Conservation (phyloP, 768 basidiomycete genomes). For the Naematelia aurantialba region DNA sequence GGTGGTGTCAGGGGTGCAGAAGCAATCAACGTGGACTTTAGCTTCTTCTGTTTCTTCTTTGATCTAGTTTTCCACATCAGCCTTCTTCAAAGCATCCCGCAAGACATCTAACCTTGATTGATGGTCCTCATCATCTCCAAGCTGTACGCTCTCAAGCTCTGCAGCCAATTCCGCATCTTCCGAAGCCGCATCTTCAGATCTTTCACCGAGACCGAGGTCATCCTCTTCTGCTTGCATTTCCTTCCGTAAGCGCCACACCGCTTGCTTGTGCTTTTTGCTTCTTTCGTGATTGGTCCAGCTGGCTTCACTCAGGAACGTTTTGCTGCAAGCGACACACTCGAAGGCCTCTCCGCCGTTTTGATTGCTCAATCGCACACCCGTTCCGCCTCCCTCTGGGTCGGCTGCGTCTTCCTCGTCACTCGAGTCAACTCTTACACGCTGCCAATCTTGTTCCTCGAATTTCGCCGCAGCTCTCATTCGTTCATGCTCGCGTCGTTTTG, state of each 20-base stretch:
- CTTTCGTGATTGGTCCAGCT: slow-evolving; percentile 96
- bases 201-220: slow-evolving; percentile 58
- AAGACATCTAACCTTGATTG: slow-evolving; percentile 1
- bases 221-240: slow-evolving; percentile 75
- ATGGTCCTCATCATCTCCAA: not conserved
- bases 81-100: slow-evolving; percentile 19
- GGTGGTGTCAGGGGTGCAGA: not conserved
- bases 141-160: not conserved
- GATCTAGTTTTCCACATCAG: not conserved
- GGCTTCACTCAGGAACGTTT: slow-evolving; percentile 82
- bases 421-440: slow-evolving; percentile 55
- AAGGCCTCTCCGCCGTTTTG: slow-evolving; percentile 27
- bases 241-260: slow-evolving; percentile 71
- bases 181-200: slow-evolving; percentile 28
- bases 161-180: not conserved
- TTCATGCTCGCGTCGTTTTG: slow-evolving; percentile 28
- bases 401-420: slow-evolving; percentile 35
- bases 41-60: slow-evolving; percentile 22
- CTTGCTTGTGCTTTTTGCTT: slow-evolving; percentile 87
- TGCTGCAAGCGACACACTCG: slow-evolving; percentile 91
- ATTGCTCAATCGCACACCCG: slow-evolving; percentile 20
- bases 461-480: slow-evolving; percentile 47
- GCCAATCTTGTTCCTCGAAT: slow-evolving; percentile 89
- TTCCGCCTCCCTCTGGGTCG: slow-evolving; percentile 28
- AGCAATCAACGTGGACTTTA: slow-evolving; percentile 11